Conservation (phyloP, 2,329 filamentous ascomycete genomes). For the Apiospora kogelbergensis region DNA sequence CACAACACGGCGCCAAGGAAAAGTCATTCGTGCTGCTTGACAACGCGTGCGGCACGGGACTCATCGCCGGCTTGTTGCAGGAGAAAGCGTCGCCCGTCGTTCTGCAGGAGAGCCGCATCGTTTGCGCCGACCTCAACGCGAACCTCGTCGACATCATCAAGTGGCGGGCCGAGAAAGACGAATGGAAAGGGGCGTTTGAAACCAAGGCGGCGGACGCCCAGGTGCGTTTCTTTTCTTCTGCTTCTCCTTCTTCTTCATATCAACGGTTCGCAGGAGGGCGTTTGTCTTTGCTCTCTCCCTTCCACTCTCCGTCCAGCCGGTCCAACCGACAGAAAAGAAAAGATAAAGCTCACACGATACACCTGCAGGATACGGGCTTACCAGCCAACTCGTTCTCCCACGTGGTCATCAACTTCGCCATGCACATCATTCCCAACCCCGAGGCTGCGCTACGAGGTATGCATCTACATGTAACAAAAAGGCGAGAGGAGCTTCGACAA, state of each 20-base stretch:
- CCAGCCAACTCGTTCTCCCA: slow-evolving; percentile 3
- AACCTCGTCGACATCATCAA: background rate
- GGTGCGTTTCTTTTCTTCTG: background rate
- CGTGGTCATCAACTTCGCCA: slow-evolving; percentile 6
- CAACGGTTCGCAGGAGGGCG: too few species aligned
- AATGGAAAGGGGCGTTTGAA: background rate
- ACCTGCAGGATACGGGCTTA: background rate
- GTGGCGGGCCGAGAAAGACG: background rate
- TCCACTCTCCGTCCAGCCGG: too few species aligned
- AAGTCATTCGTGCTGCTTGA: background rate
- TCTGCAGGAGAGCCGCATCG: background rate
- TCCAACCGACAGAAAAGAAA: too few species aligned
- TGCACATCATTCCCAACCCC: slow-evolving; percentile 1
- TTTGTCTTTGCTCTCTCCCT: background rate
- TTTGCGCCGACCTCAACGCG: slow-evolving; percentile 5
- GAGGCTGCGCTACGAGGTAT: background rate
- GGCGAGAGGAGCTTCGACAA: too few species aligned
- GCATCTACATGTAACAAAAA: too few species aligned
- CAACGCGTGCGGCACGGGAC: slow-evolving; percentile 3
- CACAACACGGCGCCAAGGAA: too few species aligned
- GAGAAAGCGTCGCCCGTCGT: background rate
- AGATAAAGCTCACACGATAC: background rate
- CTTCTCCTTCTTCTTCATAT: background rate
- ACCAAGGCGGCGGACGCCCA: background rate
- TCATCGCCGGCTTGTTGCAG: background rate